phyloP scores from a whole-genome alignment of 805 yeast genomes.

The Candida taoyuanica region DNA sequence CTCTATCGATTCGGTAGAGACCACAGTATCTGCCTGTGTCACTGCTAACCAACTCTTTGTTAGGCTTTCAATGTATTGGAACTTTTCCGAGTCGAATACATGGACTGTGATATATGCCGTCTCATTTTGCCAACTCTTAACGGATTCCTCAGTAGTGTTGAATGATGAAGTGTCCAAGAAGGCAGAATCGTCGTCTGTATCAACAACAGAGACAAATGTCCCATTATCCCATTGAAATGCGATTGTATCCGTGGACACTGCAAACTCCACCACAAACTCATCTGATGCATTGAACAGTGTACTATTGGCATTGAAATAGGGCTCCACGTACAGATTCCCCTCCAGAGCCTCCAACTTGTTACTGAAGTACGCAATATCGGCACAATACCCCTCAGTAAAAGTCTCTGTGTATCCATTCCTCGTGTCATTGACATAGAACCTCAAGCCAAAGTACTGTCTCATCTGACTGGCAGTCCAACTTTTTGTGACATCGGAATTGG shows the following conservation, averaged over 20 bases:
- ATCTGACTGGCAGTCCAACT: constrained; percentile 3
- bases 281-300: constrained; percentile 8
- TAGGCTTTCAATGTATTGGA: constrained; percentile 1
- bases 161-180: constrained; percentile 59
- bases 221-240: constrained; percentile 67
- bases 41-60: constrained; percentile 15
- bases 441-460: constrained; percentile 9
- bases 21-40: constrained; percentile 5
- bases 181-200: constrained; percentile 65
- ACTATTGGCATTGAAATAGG: constrained; percentile 8
- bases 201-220: constrained; percentile 53
- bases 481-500: constrained; percentile 1
- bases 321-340: constrained; percentile 10
- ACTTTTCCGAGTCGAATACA: constrained; percentile 11
- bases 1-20: constrained; percentile 1
- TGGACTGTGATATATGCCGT: constrained; percentile 4
- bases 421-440: constrained; percentile 12
- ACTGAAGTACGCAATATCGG: constrained; percentile 12
- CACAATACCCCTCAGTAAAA: constrained; percentile 15
- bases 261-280: constrained; percentile 39
- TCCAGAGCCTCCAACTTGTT: constrained; percentile 4
- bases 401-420: constrained; percentile 3
- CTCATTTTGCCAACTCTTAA: constrained; percentile 9
- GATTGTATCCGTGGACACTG: constrained; percentile 57
- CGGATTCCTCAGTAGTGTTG: constrained; percentile 20